Percentiles rank a stretch among this genome's conserved stretches.
Conservation (phyloP, 1,284 basidiomycete genomes). For the Papiliotrema laurentii region DNA sequence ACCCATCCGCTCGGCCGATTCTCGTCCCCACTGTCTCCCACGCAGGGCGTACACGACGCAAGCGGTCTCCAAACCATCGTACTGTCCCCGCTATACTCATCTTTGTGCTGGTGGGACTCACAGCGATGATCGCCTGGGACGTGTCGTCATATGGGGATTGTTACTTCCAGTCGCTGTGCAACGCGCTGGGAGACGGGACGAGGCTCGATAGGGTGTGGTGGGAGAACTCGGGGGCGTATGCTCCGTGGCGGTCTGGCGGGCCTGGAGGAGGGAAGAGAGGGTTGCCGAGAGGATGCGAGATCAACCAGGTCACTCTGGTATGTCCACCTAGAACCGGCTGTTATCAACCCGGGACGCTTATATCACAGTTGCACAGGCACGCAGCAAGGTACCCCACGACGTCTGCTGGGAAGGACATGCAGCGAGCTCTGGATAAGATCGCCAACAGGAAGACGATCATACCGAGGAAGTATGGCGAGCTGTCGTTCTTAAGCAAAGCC, state of each 20-base stretch:
- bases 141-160: conserved; percentile 48
- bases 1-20: conserved; percentile 1
- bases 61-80: conserved; percentile 62
- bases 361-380: conserved; percentile 70
- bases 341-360: neutral
- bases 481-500: conserved; percentile 61
- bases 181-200: conserved; percentile 18
- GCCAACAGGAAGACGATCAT: conserved; percentile 43
- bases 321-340: conserved; percentile 8
- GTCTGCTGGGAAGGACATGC: conserved; percentile 53
- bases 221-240: conserved; percentile 36
- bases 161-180: conserved; percentile 27
- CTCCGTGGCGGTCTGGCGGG: conserved; percentile 23
- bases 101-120: conserved; percentile 58
- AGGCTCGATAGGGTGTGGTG: conserved; percentile 25
- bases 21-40: neutral
- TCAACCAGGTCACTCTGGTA: conserved; percentile 43
- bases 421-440: conserved; percentile 48
- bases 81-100: conserved; percentile 70
- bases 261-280: conserved; percentile 16
- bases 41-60: conserved; percentile 2
- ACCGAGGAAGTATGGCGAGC: conserved; percentile 44
- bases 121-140: conserved; percentile 68
- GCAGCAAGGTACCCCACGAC: conserved; percentile 72
- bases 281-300: conserved; percentile 35